Evolutionary conservation across 768 basidiomycete genomes (phyloP), one percentile per base, ranked within the genome.

Genomic region (Rubroboletus pulcherrimus): DNA sequence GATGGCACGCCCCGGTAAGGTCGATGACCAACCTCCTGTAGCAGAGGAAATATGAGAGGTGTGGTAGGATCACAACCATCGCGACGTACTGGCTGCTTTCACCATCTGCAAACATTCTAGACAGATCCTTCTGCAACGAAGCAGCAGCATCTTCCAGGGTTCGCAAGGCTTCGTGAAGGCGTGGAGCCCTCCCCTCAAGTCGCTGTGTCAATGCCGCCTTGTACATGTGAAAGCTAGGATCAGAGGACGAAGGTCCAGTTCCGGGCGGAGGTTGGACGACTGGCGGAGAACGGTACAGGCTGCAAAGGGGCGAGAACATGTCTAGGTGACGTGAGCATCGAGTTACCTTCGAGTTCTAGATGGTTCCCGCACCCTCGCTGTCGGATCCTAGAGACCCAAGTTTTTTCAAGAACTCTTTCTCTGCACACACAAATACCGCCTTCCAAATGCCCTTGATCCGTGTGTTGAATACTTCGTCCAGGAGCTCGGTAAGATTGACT

Each of bases 361-460:
- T 47, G 31, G 1, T 41, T 49, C 40, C 31, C 64, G 44, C 46
- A 69, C 68, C 68, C 21, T 58, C 43, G 5, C 55, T n/a, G n/a
- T 58, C 54, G 8, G 56, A 54, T 44, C 34, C 54, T 21, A 53
- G 30, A 9, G 72, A 66, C 10, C 61, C 66, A 34, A 89, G 60
- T n/a, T 70, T 70, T 10, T 73, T 59, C 17, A 74, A 64, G 59
- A 89, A 86, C 19, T 70, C 66, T n/a, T 71, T 63, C 46, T 80
- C 74, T 17, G 83, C 74, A 21, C 66, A 64, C 11, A 57, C 64
- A 15, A 91, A 68, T 12, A 73, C 73, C 3, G 71, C 40, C 51
- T 77, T 79, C 87, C 90, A 90, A 8, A 93, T 81, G 12, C 63
- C 71, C 11, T 75, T 66, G 8, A 86, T 80, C 49, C 85, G 79